Percentiles rank a stretch among this genome's conserved stretches.
Evolutionary conservation across 371 early-diverging fungal species (phyloP).

Genomic region (Saksenaea vasiformis): DNA sequence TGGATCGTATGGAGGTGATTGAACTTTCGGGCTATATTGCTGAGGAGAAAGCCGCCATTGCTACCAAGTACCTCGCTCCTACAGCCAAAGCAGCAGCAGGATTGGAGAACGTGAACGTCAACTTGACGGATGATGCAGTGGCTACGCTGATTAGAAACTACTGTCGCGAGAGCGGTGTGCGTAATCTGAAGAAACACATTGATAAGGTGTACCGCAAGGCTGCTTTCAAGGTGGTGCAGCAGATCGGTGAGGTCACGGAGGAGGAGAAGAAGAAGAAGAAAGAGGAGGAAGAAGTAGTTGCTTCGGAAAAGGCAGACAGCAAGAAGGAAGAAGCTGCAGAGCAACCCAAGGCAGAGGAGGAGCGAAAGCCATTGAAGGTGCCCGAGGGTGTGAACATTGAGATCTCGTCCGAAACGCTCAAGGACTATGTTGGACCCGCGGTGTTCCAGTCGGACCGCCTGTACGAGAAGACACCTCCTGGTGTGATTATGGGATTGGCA

Average conservation of each 20-base stretch:
- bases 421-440: slow-evolving; percentile 92
- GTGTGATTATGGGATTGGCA: slow-evolving; percentile 95
- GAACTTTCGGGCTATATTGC: slow-evolving; percentile 94
- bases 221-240: slow-evolving; percentile 84
- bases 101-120: slow-evolving; percentile 72
- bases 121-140: slow-evolving; percentile 75
- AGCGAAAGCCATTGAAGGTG: slow-evolving; percentile 52
- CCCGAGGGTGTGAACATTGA: slow-evolving; percentile 61
- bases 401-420: slow-evolving; percentile 70
- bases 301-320: slow-evolving; percentile 14
- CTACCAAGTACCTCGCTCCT: slow-evolving; percentile 86
- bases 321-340: slow-evolving; percentile 10
- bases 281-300: slow-evolving; percentile 6
- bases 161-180: slow-evolving; percentile 96
- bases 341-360: slow-evolving; percentile 19
- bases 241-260: slow-evolving; percentile 42
- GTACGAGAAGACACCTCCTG: slow-evolving; percentile 88
- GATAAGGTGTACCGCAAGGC: slow-evolving; percentile 97
- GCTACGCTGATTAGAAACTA: slow-evolving; percentile 85
- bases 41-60: slow-evolving; percentile 97
- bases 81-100: slow-evolving; percentile 81
- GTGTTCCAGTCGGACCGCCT: slow-evolving; percentile 88
- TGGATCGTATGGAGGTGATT: slow-evolving; percentile 98
- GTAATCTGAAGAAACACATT: slow-evolving; percentile 96
- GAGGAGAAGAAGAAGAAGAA: slow-evolving; percentile 2